Evolutionary conservation across 768 basidiomycete species (phyloP).

Genomic region (Russula dissimulans): DNA sequence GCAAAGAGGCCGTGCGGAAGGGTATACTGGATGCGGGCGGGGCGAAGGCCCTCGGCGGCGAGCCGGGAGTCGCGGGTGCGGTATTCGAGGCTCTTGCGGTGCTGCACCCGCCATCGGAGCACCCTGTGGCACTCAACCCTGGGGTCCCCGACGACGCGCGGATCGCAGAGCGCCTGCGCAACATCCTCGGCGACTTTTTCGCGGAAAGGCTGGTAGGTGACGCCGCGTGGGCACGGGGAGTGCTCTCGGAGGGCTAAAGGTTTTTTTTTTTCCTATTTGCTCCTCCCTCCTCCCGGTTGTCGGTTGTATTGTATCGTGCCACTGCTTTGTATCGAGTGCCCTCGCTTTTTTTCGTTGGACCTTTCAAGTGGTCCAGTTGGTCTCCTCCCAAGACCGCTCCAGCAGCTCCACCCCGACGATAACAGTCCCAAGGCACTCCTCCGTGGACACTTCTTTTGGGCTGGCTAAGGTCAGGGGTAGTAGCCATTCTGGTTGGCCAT

Average conservation of each 20-base stretch:
- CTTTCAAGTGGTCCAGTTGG: neutral
- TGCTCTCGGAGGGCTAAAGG: constrained; percentile 30
- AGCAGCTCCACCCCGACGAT: neutral
- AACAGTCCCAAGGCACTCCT: neutral
- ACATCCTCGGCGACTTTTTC: constrained; percentile 55
- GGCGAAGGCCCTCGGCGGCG: constrained; percentile 62
- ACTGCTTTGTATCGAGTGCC: constrained; percentile 3
- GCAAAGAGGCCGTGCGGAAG: constrained; percentile 76
- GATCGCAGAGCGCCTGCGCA: constrained; percentile 38
- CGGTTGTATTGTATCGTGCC: constrained; percentile 4
- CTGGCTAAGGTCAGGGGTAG: neutral
- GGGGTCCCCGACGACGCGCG: constrained; percentile 39
- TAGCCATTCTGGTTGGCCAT: neutral
- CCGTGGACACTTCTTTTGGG: too few species aligned
- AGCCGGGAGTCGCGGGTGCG: constrained; percentile 45
- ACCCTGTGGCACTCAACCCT: constrained; percentile 48
- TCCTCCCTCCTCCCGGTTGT: neutral
- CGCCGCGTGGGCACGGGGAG: constrained; percentile 53
- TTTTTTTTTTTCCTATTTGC: neutral
- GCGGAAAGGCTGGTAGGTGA: constrained; percentile 47
- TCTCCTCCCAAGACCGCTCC: neutral
- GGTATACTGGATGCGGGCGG: constrained; percentile 77
- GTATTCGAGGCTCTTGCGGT: constrained; percentile 59
- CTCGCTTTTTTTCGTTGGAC: neutral
- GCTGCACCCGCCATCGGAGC: constrained; percentile 47